Evolutionary conservation across 2,329 filamentous ascomycete species (phyloP), one percentile per base, ranked within the genome.

Genomic region (Dactylellina sp.): DNA sequence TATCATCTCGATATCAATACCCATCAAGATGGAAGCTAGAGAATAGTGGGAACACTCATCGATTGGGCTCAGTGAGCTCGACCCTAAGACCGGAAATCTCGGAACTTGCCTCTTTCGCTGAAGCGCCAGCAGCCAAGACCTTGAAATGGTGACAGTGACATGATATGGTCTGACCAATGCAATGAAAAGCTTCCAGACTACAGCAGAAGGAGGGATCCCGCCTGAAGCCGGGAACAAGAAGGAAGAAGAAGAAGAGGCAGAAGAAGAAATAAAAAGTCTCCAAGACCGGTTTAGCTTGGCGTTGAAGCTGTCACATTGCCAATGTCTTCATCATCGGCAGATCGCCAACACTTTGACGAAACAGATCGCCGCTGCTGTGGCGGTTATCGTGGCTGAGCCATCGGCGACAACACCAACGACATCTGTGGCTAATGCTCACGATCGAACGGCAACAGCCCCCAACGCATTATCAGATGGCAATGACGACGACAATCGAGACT

Each of bases 241-340:
- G 11, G 12, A 42, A 37, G 35, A 37, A 37, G 35, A 42, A 42
- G 39, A 42, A 18, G 39, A 42, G 39, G 39, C 5, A 42, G 39
- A 42, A 12, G 12, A 18, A 5, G 28, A 32, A 5, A 32, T 32
- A 32, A 32, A 9, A 32, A 32, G 28, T 32, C 28, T 32, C 9
- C 28, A 4, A 5, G 5, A 32, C 28, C 28, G 9, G 28, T 4
- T 32, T 32, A 32, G 5, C 28, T 9, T 32, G 28, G 20, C 11
- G 12, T 37, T 18, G 35, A 55, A 55, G 50, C 14, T 24, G 49
- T 62, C 49, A 61, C 50, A 56, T 71, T 61, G 42, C 49, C 65
- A 56, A 62, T 71, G 47, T 55, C 49, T 50, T 62, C 65, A 71
- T 71, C 65, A 71, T 62, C 63, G 55, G 49, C 65, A 56, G 53